A percentile compares a stretch with the other conserved stretches of the same genome.
Conservation (phyloP, 129 eudicot genomes). For the Lactuca sativa region DNA sequence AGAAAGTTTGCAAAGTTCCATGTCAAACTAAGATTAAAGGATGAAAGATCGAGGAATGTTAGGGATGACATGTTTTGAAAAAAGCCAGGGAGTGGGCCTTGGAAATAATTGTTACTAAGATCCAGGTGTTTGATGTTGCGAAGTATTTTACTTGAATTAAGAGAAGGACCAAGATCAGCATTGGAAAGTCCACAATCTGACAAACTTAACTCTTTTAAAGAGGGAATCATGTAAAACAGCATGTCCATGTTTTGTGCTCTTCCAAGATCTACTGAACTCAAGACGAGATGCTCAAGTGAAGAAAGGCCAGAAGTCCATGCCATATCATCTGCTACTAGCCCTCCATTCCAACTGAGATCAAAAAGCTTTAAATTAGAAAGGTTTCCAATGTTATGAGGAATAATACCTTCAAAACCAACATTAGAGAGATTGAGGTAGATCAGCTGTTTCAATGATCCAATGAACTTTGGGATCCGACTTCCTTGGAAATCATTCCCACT, state of each 20-base stretch:
- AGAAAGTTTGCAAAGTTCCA: too few species aligned
- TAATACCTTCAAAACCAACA: background rate
- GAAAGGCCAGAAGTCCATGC: background rate
- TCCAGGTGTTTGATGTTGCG: background rate
- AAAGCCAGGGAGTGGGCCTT: background rate
- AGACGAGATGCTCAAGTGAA: background rate
- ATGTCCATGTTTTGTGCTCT: background rate
- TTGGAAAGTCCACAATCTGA: background rate
- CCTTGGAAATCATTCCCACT: constrained; percentile 6
- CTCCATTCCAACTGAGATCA: background rate
- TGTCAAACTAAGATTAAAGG: too few species aligned
- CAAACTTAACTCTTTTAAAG: background rate
- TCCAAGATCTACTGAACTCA: background rate
- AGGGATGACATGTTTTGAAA: background rate
- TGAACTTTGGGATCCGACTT: background rate
- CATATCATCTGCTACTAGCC: background rate
- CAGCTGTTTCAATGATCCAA: constrained; percentile 5
- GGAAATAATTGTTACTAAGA: background rate
- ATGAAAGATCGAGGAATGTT: too few species aligned
- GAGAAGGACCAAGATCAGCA: background rate
- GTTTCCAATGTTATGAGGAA: background rate
- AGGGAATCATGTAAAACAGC: constrained; percentile 1
- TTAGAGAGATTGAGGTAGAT: background rate
- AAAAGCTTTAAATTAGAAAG: background rate
- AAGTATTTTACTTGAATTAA: background rate